These are phyloP conservation scores for Rhododendron molle DNA, from an alignment of 148 eudicot genomes.

Conservation along the genomic window DNA sequence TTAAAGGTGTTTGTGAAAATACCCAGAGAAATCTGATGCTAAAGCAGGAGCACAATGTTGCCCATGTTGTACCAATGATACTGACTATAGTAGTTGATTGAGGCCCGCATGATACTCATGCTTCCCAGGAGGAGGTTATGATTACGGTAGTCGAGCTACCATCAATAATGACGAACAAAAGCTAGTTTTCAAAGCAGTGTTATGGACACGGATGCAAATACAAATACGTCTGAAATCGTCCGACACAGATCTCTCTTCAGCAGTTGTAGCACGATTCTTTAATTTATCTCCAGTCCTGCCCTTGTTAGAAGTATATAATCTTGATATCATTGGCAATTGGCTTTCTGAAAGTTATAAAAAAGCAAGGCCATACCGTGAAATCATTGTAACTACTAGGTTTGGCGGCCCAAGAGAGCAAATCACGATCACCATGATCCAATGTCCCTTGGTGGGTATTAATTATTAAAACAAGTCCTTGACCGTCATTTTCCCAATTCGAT, in stretches of 20 bases:
- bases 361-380: neutral
- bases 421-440: neutral
- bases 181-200: neutral
- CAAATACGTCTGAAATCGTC: too few relatives aligned
- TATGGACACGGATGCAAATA: neutral
- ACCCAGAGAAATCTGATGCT: neutral
- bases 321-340: too few relatives aligned
- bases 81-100: neutral
- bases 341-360: neutral
- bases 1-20: constrained; percentile 3
- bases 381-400: neutral
- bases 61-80: neutral
- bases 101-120: neutral
- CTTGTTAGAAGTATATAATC: too few relatives aligned
- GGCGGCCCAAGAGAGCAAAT: constrained; percentile 2
- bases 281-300: too few relatives aligned
- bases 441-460: too few relatives aligned
- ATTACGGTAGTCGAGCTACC: neutral
- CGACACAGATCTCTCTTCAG: too few relatives aligned
- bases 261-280: too few relatives aligned
- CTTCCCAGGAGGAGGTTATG: constrained; percentile 1
- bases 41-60: neutral
- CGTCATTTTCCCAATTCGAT: neutral
- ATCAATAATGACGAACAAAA: neutral
- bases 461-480: neutral